phyloP scores from a whole-genome alignment of 768 basidiomycete genomes.

The Pisolithus marmoratus region DNA sequence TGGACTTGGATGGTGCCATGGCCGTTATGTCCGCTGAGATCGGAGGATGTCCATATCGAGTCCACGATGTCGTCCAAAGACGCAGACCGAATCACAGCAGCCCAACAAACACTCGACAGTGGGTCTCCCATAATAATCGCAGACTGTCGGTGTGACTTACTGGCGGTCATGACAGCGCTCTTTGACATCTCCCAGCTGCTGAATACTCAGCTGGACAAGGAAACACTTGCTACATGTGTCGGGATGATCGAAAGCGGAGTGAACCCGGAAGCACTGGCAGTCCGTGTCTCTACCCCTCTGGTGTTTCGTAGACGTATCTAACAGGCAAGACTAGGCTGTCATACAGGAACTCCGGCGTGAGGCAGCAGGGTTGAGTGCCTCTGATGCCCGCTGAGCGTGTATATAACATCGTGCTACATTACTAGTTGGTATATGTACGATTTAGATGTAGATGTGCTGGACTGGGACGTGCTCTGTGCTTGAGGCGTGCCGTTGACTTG shows the following conservation, averaged over 20 bases:
- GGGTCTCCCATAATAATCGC: slow-evolving; percentile 22
- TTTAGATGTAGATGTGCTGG: too few species aligned
- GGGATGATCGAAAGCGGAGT: slow-evolving; percentile 90
- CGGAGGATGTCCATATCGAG: background rate
- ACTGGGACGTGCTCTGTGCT: too few species aligned
- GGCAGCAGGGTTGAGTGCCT: slow-evolving; percentile 36
- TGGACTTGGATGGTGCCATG: background rate
- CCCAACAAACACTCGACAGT: slow-evolving; percentile 71
- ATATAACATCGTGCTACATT: too few species aligned
- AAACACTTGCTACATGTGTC: slow-evolving; percentile 88
- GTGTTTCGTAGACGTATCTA: background rate
- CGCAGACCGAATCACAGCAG: slow-evolving; percentile 54
- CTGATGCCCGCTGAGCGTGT: slow-evolving; percentile 26
- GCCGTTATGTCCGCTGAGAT: too few species aligned
- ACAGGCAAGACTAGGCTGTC: slow-evolving; percentile 50
- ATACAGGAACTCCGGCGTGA: slow-evolving; percentile 80
- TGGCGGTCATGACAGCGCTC: slow-evolving; percentile 47
- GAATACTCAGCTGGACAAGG: slow-evolving; percentile 83
- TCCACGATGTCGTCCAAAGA: slow-evolving; percentile 40
- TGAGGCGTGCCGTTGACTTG: too few species aligned
- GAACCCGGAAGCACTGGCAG: slow-evolving; percentile 89
- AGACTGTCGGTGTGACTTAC: background rate
- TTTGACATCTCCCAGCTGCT: slow-evolving; percentile 85
- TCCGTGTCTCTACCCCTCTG: slow-evolving; percentile 37
- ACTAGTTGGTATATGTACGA: too few species aligned